Evolutionary conservation across 2,329 filamentous ascomycete species (phyloP).

Genomic region (Albophoma yamanashiensis): DNA sequence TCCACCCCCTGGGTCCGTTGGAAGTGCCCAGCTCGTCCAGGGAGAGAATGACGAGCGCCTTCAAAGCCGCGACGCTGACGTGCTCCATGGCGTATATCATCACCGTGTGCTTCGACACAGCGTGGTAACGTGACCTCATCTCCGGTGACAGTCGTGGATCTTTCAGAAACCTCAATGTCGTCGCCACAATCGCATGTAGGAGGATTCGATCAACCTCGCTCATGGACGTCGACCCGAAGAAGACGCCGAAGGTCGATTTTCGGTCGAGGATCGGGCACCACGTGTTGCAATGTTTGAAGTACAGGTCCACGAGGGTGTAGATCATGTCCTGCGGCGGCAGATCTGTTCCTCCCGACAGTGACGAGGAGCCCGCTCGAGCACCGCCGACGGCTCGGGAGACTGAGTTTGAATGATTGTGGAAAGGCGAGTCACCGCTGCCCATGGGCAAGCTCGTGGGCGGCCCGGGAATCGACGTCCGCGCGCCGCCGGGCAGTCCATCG

Average conservation of each 20-base stretch:
- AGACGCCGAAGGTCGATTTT: slow-evolving; percentile 27
- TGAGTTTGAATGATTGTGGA: neutral
- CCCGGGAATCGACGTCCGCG: slow-evolving; percentile 3
- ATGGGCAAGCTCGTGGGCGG: neutral
- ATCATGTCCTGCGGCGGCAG: slow-evolving; percentile 50
- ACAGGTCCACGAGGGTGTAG: slow-evolving; percentile 48
- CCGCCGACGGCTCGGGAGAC: neutral
- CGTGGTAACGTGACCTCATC: slow-evolving; percentile 26
- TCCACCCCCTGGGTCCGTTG: slow-evolving; percentile 31
- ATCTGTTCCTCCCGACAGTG: slow-evolving; percentile 29
- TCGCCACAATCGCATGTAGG: slow-evolving; percentile 32
- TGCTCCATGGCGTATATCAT: slow-evolving; percentile 32
- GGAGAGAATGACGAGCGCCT: slow-evolving; percentile 28
- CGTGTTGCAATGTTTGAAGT: slow-evolving; percentile 54
- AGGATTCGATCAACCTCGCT: slow-evolving; percentile 28
- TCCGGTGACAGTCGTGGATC: slow-evolving; percentile 26
- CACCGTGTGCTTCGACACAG: slow-evolving; percentile 25
- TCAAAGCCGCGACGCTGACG: slow-evolving; percentile 25
- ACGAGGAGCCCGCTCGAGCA: slow-evolving; percentile 13
- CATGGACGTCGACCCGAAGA: slow-evolving; percentile 29
- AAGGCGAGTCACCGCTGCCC: neutral
- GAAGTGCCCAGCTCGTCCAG: slow-evolving; percentile 31
- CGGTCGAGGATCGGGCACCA: slow-evolving; percentile 40
- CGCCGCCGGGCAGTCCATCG: slow-evolving; percentile 9
- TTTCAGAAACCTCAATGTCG: slow-evolving; percentile 29